Evolutionary conservation across 1,284 basidiomycete genomes (phyloP).

Genomic region (Sanghuangporus weigelae): DNA sequence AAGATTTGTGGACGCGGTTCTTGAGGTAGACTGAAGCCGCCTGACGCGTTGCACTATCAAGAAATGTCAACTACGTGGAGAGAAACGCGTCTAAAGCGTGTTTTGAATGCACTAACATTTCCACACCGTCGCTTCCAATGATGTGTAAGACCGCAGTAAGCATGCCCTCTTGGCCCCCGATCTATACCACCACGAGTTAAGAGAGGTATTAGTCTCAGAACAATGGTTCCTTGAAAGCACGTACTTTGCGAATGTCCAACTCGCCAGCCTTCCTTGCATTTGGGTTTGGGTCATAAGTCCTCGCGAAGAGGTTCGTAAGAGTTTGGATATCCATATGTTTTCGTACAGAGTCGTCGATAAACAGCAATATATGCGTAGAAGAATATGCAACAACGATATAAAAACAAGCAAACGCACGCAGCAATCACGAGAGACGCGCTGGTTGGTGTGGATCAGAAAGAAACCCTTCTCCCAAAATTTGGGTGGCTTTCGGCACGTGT

Average conservation of each 20-base stretch:
- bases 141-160: conserved; percentile 76
- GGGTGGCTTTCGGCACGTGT: neutral
- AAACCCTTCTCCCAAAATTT: neutral
- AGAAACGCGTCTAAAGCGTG: conserved; percentile 33
- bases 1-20: conserved; percentile 70
- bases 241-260: conserved; percentile 77
- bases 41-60: conserved; percentile 64
- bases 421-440: neutral
- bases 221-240: conserved; percentile 17
- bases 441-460: neutral
- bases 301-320: conserved; percentile 71
- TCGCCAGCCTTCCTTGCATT: conserved; percentile 80
- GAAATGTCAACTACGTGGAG: conserved; percentile 4
- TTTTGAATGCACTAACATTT: conserved; percentile 52
- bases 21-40: conserved; percentile 82
- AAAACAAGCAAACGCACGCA: neutral
- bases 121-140: conserved; percentile 67
- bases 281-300: conserved; percentile 77
- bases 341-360: neutral
- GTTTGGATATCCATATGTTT: conserved; percentile 67
- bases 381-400: neutral
- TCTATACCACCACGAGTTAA: conserved; percentile 34
- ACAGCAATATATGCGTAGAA: neutral
- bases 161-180: conserved; percentile 74
- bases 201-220: conserved; percentile 3